phyloP scores from a whole-genome alignment of 352 stramenopile genomes.

The Pythium angustatum region DNA sequence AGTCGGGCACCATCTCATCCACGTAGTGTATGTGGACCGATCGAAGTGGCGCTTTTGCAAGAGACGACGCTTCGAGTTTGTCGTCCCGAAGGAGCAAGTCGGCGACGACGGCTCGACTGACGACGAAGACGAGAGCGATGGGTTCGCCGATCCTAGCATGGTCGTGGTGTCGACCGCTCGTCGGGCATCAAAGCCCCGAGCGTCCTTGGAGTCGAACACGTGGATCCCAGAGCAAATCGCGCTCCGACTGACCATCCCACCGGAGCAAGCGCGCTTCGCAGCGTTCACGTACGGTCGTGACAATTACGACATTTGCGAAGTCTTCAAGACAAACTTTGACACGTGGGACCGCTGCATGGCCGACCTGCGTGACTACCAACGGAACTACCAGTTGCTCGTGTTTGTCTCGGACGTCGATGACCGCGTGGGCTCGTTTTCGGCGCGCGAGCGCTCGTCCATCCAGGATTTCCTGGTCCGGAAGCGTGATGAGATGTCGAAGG shows the following conservation, averaged over 20 bases:
- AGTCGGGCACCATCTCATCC: slow-evolving; percentile 54
- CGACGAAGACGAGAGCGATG: slow-evolving; percentile 28
- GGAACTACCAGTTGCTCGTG: slow-evolving; percentile 67
- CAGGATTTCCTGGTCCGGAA: slow-evolving; percentile 60
- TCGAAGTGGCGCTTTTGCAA: slow-evolving; percentile 65
- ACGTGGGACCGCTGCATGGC: slow-evolving; percentile 31
- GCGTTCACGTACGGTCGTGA: slow-evolving; percentile 62
- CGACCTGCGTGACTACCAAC: slow-evolving; percentile 25
- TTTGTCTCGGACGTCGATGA: slow-evolving; percentile 62
- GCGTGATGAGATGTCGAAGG: slow-evolving; percentile 57
- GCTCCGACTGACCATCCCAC: slow-evolving; percentile 44
- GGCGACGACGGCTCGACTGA: slow-evolving; percentile 35
- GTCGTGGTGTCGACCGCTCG: slow-evolving; percentile 9
- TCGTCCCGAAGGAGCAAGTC: slow-evolving; percentile 43
- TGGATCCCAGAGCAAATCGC: slow-evolving; percentile 30
- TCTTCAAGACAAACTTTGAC: slow-evolving; percentile 38
- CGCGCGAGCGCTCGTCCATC: slow-evolving; percentile 51
- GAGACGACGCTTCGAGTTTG: slow-evolving; percentile 50
- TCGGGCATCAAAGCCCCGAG: slow-evolving; percentile 8
- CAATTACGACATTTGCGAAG: slow-evolving; percentile 67
- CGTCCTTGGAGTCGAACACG: slow-evolving; percentile 1
- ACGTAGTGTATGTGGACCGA: slow-evolving; percentile 73
- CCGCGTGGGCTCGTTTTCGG: slow-evolving; percentile 38
- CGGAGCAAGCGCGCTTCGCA: slow-evolving; percentile 54
- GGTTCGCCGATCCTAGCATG: slow-evolving; percentile 8